Evolutionary conservation across 129 eudicot genomes (phyloP), one percentile per base, ranked within the genome.

Genomic region (Helianthus annuus): DNA sequence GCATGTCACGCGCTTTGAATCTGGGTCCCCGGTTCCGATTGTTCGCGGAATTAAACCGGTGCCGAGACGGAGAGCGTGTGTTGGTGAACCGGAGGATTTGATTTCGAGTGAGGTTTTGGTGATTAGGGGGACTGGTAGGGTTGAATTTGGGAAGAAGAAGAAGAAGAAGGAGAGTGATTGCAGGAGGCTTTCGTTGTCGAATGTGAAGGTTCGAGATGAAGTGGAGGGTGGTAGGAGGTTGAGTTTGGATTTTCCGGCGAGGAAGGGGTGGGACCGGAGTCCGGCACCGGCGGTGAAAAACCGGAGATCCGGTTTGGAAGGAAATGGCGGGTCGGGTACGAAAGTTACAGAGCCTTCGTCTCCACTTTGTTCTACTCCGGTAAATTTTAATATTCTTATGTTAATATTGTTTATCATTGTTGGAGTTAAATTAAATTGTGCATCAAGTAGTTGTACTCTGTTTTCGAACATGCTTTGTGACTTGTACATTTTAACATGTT

Each of bases 21-120:
- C 78, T 0, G 91, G 91, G 6, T 76, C 81, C 4, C 91, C 97
- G 2, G 95, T 91, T n/a, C 97, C 97, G 52, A 78, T 91, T 40
- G 79, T 91, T 5, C 51, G 81, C 2, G 97, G 97, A 0, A 49
- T 91, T 0, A 91, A 82, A 15, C 89, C 89, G 40, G 88, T 91
- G 15, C 82, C 86, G 4, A 87, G 80, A 79, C 76, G 95, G 36
- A 74, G 91, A 58, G 82, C 88, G 2, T 91, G 97, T 49, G 81
- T 87, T 10, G 97, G 97, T 15, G 82, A 85, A 0, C 97, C 97
- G 0, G 83, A 85, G 76, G 97, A 91, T 52, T 84, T 91, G 95
- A 91, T 91, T 61, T 82, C 91, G 53, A 87, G 97, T 22, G 97
- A 91, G 40, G 69, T 68, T 53, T 69, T 90, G 75, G 58, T 74